Evolutionary conservation across 2,329 filamentous ascomycete species (phyloP).

Genomic region (Dothideomycetes sp.): DNA sequence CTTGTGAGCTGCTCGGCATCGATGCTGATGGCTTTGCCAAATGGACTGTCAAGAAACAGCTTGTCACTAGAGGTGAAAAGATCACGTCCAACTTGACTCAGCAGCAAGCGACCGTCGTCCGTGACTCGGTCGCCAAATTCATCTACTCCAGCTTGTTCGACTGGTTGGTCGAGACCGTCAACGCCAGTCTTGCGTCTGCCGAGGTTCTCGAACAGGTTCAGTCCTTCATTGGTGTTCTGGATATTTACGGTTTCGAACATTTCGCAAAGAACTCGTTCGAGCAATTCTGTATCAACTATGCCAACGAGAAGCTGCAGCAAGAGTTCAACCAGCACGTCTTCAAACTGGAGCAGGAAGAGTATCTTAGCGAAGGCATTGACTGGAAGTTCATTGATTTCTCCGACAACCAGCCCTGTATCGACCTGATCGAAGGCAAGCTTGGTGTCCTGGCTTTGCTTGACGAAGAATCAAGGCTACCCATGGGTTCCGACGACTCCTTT

Average conservation of each 20-base stretch:
- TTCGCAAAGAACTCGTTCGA: constrained; percentile 99
- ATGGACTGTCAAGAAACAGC: constrained; percentile 98
- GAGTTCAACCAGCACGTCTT: constrained; percentile 99
- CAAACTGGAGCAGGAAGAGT: constrained; percentile 97
- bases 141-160: constrained; percentile 98
- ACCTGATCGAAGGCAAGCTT: constrained; percentile 93
- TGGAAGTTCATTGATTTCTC: constrained; percentile 99
- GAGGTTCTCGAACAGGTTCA: constrained; percentile 72
- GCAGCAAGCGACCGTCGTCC: constrained; percentile 85
- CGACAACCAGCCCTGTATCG: constrained; percentile 98
- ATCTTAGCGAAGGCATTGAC: constrained; percentile 89
- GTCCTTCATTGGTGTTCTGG: constrained; percentile 93
- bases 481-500: constrained; percentile 96
- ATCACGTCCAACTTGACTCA: constrained; percentile 93
- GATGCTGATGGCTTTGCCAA: constrained; percentile 79
- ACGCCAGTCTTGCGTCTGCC: constrained; percentile 78
- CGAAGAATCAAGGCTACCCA: constrained; percentile 90
- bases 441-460: constrained; percentile 87
- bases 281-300: constrained; percentile 99
- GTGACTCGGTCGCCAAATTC: constrained; percentile 96
- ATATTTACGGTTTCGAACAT: constrained; percentile 99
- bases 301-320: constrained; percentile 97
- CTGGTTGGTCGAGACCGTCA: constrained; percentile 98
- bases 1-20: constrained; percentile 79
- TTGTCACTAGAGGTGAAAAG: constrained; percentile 92